Base-by-base conservation (phyloP, 2,329 filamentous ascomycete species). In the Hymenotorrendiella dingleyae region DNA sequence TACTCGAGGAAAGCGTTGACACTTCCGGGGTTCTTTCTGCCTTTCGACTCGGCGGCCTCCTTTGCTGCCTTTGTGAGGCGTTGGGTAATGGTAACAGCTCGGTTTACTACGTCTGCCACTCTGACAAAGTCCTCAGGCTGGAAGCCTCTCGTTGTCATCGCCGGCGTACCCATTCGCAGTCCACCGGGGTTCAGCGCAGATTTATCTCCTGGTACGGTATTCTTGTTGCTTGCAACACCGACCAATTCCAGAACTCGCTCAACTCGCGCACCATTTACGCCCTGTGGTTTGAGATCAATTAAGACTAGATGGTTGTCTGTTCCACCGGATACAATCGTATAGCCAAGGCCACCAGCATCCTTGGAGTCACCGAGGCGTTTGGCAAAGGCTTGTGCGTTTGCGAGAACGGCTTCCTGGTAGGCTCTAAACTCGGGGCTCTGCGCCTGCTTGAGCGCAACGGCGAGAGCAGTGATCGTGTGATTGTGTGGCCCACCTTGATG, bases 401-500 rank as follows among this genome's bases (percentile, higher is more conserved):
- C 76, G 46, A 97, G 75, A 42, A 97, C 90, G 61, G 87, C 83
- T 59, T 86, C 73, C 68, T 98, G 93, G 70, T 98, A 98, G 42
- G 85, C 76, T 64, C 84, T 86, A 74, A 98, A 98, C 62, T 95
- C 90, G 36, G 84, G 79, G 5, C 81, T 81, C 62, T 90, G 87
- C 3, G 88, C 88, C 68, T 98, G 93, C 71, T 95, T 94, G 46
- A 98, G 76, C 10, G 93, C 93, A 36, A 98, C 93, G 16, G 93
- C 82, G 21, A 98, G 75, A 33, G 93, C 93, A 26, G 93, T 94
- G 65, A 98, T 98, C 56, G 93, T 98, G 73, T 98, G 93, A 72
- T 98, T 98, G 71, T 98, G 93, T 41, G 93, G 93, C 19, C 93
- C 93, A 63, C 93, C 93, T 67, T 98, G 93, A 68, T 98, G 93